Conservation (phyloP, 306 rosid species). For the Citrullus amarus region DNA sequence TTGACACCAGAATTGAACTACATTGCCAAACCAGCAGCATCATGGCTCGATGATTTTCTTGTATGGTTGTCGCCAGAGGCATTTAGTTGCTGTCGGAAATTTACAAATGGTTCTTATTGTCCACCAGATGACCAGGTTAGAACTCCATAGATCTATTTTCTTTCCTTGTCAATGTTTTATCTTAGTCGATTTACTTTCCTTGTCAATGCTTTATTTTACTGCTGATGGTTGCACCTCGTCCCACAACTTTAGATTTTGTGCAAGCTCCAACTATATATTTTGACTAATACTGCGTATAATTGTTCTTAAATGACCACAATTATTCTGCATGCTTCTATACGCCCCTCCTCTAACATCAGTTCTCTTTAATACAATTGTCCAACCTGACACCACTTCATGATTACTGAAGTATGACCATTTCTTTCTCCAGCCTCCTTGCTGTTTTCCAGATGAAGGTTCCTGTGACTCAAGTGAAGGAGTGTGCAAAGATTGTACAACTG, state of each 20-base stretch:
- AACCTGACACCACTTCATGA: slow-evolving; percentile 6
- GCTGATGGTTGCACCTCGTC: neutral
- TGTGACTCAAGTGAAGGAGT: slow-evolving; percentile 72
- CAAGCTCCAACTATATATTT: neutral
- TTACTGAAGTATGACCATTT: slow-evolving; percentile 19
- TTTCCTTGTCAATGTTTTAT: neutral
- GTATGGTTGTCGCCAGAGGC: slow-evolving; percentile 99
- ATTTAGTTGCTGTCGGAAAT: slow-evolving; percentile 95
- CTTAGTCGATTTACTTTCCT: neutral
- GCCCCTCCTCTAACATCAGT: neutral
- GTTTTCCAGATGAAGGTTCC: slow-evolving; percentile 70
- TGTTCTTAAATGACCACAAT: neutral
- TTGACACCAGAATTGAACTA: slow-evolving; percentile 61
- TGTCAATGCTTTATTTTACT: neutral
- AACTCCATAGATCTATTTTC: slow-evolving; percentile 12
- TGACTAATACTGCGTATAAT: neutral
- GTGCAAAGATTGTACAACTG: slow-evolving; percentile 92
- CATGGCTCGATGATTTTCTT: slow-evolving; percentile 99
- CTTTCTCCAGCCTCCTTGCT: slow-evolving; percentile 78
- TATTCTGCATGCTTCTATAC: neutral
- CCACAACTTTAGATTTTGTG: neutral
- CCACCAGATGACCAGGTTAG: slow-evolving; percentile 97
- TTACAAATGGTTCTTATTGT: slow-evolving; percentile 73
- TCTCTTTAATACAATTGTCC: neutral
- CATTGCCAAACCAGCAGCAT: slow-evolving; percentile 97